A percentile compares a stretch with the other conserved stretches of the same genome.
Conservation (phyloP, 23 red algal species). For the Gracilaria vermiculophylla region DNA sequence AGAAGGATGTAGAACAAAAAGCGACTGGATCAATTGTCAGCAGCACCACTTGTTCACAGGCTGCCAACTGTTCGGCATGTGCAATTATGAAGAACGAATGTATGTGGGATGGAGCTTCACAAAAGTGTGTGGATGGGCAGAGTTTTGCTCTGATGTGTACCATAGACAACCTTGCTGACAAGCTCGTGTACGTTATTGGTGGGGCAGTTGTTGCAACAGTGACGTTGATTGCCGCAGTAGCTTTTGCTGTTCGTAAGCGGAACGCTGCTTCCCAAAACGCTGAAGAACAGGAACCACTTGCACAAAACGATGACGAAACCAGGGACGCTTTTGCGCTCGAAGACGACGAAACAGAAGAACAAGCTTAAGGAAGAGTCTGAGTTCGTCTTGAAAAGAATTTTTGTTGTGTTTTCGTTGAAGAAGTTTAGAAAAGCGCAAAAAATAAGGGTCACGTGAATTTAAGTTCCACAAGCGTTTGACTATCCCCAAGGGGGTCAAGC, state of each 20-base stretch:
- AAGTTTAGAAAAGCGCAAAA: background rate
- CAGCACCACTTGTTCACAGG: background rate
- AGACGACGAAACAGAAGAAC: background rate
- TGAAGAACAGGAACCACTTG: slow-evolving; percentile 17
- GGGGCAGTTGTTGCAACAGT: slow-evolving; percentile 35
- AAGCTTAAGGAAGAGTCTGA: background rate
- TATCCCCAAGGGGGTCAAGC: no score
- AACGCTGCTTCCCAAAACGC: background rate
- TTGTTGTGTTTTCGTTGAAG: background rate
- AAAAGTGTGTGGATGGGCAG: slow-evolving; percentile 16
- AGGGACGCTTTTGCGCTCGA: background rate
- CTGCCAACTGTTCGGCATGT: slow-evolving; percentile 47
- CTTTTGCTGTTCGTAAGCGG: slow-evolving; percentile 23
- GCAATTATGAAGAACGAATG: background rate
- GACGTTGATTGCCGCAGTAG: slow-evolving; percentile 11
- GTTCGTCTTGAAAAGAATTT: background rate
- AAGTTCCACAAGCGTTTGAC: no score
- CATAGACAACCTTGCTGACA: slow-evolving; percentile 45
- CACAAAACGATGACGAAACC: slow-evolving; percentile 5
- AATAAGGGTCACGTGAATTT: no score
- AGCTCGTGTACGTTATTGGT: slow-evolving; percentile 47
- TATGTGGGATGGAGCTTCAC: slow-evolving; percentile 20
- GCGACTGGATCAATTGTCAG: background rate
- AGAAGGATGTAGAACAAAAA: background rate
- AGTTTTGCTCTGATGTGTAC: slow-evolving; percentile 46